phyloP scores from a whole-genome alignment of 139 green algal species.

The Tetratostichococcus sp. region DNA sequence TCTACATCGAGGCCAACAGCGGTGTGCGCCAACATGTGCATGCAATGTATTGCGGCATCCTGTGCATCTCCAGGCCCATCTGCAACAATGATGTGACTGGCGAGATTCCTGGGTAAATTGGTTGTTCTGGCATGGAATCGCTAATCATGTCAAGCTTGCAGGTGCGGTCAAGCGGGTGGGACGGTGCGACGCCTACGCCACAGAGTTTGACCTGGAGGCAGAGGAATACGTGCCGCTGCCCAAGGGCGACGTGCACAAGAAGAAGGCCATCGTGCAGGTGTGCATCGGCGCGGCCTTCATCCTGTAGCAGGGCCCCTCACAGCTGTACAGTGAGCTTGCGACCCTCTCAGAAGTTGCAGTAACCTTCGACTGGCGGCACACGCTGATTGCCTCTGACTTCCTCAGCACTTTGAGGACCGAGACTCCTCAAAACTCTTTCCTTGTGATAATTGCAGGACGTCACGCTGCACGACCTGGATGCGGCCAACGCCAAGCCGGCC shows the following conservation, averaged over 20 bases:
- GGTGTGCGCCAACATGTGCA: slow-evolving; percentile 33
- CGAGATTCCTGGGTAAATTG: too few species aligned
- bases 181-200: slow-evolving; percentile 91
- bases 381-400: too few species aligned
- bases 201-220: slow-evolving; percentile 97
- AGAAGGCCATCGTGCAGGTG: slow-evolving; percentile 90
- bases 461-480: slow-evolving; percentile 96
- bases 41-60: too few species aligned
- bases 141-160: background rate
- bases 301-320: too few species aligned
- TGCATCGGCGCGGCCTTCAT: background rate
- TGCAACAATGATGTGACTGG: too few species aligned
- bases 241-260: slow-evolving; percentile 99
- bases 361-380: too few species aligned
- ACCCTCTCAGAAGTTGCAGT: too few species aligned
- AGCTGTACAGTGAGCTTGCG: too few species aligned
- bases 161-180: slow-evolving; percentile 92
- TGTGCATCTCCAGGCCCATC: too few species aligned
- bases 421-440: too few species aligned
- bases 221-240: slow-evolving; percentile 99
- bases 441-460: slow-evolving; percentile 87
- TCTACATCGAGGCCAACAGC: slow-evolving; percentile 98
- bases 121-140: too few species aligned
- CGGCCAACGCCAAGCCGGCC: slow-evolving; percentile 89
- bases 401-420: too few species aligned